Percentiles rank a stretch among this genome's conserved stretches.
Conservation (phyloP, 495 filamentous ascomycete species). For the Monascus purpureus region DNA sequence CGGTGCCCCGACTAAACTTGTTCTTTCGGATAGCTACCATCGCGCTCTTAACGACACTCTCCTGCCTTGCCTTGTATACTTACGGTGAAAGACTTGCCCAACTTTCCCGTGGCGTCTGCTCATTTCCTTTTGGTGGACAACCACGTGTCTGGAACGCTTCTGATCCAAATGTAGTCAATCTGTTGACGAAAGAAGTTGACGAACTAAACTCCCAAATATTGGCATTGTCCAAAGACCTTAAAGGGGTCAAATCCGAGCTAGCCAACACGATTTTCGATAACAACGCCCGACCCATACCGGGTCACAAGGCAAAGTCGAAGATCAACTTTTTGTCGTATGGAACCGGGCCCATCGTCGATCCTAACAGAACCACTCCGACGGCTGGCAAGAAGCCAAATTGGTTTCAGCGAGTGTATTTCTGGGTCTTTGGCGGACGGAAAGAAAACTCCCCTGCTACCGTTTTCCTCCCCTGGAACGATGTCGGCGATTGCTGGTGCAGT, state of each 20-base stretch:
- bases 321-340: conserved; percentile 25
- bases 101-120: conserved; percentile 4
- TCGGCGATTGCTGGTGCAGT: conserved; percentile 36
- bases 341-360: conserved; percentile 24
- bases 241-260: conserved; percentile 12
- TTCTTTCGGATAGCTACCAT: too few relatives aligned
- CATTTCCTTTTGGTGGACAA: conserved; percentile 1
- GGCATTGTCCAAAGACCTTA: conserved; percentile 22
- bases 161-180: conserved; percentile 11
- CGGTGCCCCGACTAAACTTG: too few relatives aligned
- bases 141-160: conserved; percentile 10
- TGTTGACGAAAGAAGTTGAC: conserved; percentile 17
- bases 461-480: conserved; percentile 26
- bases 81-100: conserved; percentile 1
- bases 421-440: conserved; percentile 1
- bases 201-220: conserved; percentile 20
- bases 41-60: conserved; percentile 2
- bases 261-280: conserved; percentile 10
- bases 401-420: conserved; percentile 3
- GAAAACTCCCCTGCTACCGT: conserved; percentile 16
- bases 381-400: conserved; percentile 4
- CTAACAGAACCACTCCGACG: conserved; percentile 18
- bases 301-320: conserved; percentile 6
- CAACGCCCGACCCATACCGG: conserved; percentile 3
- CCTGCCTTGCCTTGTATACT: conserved; percentile 3